Base-by-base conservation (phyloP, 2,329 filamentous ascomycete genomes). In the Stylonectria norvegica region DNA sequence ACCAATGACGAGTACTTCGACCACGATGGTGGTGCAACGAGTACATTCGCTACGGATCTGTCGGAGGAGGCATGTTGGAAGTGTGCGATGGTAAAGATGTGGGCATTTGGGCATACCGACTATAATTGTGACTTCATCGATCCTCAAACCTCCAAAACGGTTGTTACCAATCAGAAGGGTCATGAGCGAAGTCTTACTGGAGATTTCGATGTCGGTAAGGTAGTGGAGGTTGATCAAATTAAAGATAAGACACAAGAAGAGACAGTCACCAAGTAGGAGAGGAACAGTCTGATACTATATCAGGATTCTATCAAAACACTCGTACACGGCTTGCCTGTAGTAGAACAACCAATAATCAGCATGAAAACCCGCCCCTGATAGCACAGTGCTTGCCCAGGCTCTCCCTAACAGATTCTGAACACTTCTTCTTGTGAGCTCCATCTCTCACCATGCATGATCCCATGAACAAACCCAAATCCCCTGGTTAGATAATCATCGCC, bases 71-170 rank as follows among this genome's bases (percentile, higher is more conserved):
- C 4, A 4, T 71, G 66, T 47, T 74, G 64, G 52, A 50, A 5
- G 2, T 62, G 49, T 19, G 17, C 15, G 0, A 52, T 42, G 2
- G 68, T 73, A 14, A 65, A 57, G 49, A 20, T 69, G 0, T 76
- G 70, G 71, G 70, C 62, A 0, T 75, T 73, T 55, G 70, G 71
- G 1, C 71, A 75, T 43, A 75, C 71, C 9, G 70, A 74, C 46
- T 71, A 60, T 47, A 72, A 69, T 41, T 72, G 68, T 49, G 62
- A 67, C 27, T 68, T 66, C 41, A 18, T 40, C 4, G 51, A 38
- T 8, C 40, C 28, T 1, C 34, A n/a, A 4, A 51, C 51, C 4
- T 57, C 66, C 39, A 57, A 29, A 14, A 7, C 67, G 19, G 42
- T 70, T 4, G 9, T 68, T 3, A 47, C 68, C 1, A 68, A 71